phyloP scores from a whole-genome alignment of 2,329 filamentous ascomycete species.

The Epichloe coenophiala region DNA sequence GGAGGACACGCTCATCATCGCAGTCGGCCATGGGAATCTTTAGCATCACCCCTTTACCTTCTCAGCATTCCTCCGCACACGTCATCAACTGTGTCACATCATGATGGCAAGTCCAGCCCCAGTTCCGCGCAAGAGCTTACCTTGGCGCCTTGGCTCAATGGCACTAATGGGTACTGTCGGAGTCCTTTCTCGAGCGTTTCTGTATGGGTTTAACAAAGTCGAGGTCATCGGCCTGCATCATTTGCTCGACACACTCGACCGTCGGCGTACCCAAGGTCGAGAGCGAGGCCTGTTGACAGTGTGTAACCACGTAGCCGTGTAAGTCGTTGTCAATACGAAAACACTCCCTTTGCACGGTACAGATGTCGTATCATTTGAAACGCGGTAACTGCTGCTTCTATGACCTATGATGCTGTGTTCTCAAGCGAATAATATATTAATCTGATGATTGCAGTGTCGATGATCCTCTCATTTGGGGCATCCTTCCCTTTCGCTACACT shows the following conservation, averaged over 20 bases:
- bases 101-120: constrained; percentile 13
- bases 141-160: constrained; percentile 63
- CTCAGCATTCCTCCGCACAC: not conserved
- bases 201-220: constrained; percentile 60
- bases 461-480: constrained; percentile 88
- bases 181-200: constrained; percentile 56
- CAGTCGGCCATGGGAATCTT: constrained; percentile 1
- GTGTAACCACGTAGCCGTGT: constrained; percentile 30
- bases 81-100: not conserved
- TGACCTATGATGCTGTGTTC: not conserved
- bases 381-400: not conserved
- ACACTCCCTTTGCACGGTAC: no score
- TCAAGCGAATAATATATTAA: not conserved
- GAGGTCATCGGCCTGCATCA: constrained; percentile 64
- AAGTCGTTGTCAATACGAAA: not conserved
- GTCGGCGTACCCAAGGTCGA: constrained; percentile 50
- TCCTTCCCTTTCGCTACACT: constrained; percentile 62
- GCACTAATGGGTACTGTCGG: constrained; percentile 62
- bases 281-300: constrained; percentile 70
- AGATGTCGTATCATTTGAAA: no score
- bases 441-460: constrained; percentile 50
- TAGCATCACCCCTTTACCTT: not conserved
- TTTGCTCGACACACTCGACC: constrained; percentile 65
- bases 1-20: not conserved
- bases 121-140: constrained; percentile 37